Base-by-base conservation (phyloP, 1,284 basidiomycete species). In the Fomitopsis palustris region DNA sequence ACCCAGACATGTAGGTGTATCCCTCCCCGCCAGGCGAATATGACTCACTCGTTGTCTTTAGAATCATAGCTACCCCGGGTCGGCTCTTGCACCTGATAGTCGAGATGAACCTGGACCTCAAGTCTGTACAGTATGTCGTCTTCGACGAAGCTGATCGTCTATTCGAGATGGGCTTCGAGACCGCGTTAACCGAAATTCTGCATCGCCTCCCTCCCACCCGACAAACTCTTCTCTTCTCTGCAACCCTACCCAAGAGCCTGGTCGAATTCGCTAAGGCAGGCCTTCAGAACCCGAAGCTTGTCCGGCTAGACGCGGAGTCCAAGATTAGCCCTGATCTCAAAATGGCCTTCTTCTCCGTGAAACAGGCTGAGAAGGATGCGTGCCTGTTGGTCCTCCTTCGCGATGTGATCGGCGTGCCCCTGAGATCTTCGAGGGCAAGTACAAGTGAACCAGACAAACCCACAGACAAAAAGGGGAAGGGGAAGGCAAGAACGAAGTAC, bases 191-290 rank as follows among this genome's bases (percentile, higher is more conserved):
- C 59, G 96, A 98, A 74, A 95, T 98, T 65, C 78, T 98, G 3
- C 82, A 90, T 65, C 91, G 95, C 29, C 85, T 99, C 37, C 95
- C 96, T 14, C 67, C 87, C 0, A 85, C 86, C 4, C 86, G 97
- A 23, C 97, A 99, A 75, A 97, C 95, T 2, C 82, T 96, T 33
- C 82, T 98, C 3, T 98, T 98, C 75, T 98, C 95, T 1, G 97
- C 97, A 0, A 99, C 97, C 0, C 80, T 99, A 3, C 97, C 97
- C 1, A 96, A 96, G 70, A 90, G 92, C 4, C 84, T 99, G 8
- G 95, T 98, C 56, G 96, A 98, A 60, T 99, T 99, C 69, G 95
- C 97, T 23, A 96, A 96, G 70, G 97, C 97, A 14, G 97, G 97
- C 31, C 78, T 99, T 21, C 87, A 91, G 63, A 92, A 97, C 67